Evolutionary conservation across 2,329 filamentous ascomycete genomes (phyloP), one percentile per base, ranked within the genome.

Genomic region (Aspergillus sp.): DNA sequence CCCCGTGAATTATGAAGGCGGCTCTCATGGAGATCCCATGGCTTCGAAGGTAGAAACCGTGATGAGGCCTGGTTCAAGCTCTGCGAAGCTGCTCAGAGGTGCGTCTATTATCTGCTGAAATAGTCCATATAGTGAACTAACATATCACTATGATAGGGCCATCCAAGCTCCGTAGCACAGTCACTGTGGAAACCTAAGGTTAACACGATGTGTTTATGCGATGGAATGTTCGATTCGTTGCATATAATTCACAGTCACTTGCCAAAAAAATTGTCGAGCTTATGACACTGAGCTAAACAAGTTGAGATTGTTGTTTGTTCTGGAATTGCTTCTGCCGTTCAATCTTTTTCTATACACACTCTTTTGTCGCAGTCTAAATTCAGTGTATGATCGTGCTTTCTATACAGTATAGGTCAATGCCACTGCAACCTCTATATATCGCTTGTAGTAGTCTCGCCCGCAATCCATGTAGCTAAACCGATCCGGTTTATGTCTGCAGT

Each of bases 131-230:
- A 12, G 25, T 30, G 25, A 30, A 30, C 22, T 25, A 35, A 35
- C 41, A 49, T n/a, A 9, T 37, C 19, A 22, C 12, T 7, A 22
- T 20, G 17, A 43, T 23, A 72, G 68, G 68, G 62, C 66, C 68
- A 70, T 72, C 69, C 67, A 70, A 69, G 66, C 68, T 72, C 63
- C 64, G 60, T 61, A 62, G 59, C 54, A 60, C 64, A 52, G 57
- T 60, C 54, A 63, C 60, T 55, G 52, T 56, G 53, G 51, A 56
- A 41, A 53, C 53, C 53, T 61, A 60, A 58, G 52, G 55, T 48
- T 55, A 54, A 59, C 53, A 52, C 56, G 52, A 58, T 48, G 53
- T 60, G 55, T 58, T 56, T 60, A 60, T 56, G 53, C 55, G 57
- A 56, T 57, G 53, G 51, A 54, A 60, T 62, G 60, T 60, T 60